Conservation (phyloP, 257 asterid genomes). For the Lantana camara region DNA sequence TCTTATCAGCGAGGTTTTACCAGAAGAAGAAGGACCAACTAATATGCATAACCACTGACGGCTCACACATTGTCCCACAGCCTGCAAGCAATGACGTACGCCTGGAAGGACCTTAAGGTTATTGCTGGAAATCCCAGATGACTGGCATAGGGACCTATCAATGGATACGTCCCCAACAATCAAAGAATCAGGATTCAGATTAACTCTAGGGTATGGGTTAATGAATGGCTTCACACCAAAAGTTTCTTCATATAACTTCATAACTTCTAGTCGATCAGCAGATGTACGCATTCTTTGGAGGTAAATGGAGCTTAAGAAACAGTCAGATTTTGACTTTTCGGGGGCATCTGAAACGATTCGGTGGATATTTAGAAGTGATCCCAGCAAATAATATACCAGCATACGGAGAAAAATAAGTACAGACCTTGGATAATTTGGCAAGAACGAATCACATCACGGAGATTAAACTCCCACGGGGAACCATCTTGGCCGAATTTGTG, state of each 20-base stretch:
- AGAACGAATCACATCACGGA: conserved; percentile 93
- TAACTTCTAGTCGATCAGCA: conserved; percentile 73
- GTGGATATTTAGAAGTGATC: conserved; percentile 20
- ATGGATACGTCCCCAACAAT: conserved; percentile 61
- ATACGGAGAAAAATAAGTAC: conserved; percentile 16
- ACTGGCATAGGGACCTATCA: conserved; percentile 53
- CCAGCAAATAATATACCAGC: conserved; percentile 21
- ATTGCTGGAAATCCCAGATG: conserved; percentile 44
- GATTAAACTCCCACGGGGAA: conserved; percentile 99
- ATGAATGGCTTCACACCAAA: conserved; percentile 67
- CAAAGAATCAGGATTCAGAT: conserved; percentile 53
- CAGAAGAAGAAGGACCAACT: conserved; percentile 91
- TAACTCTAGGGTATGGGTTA: conserved; percentile 68
- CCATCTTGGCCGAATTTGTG: conserved; percentile 87
- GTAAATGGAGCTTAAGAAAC: conserved; percentile 84
- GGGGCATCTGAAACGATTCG: conserved; percentile 57
- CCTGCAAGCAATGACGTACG: conserved; percentile 69
- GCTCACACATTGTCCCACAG: conserved; percentile 68
- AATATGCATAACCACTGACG: conserved; percentile 93
- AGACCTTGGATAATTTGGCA: conserved; percentile 85
- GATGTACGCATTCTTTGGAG: conserved; percentile 93
- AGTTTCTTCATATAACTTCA: conserved; percentile 65
- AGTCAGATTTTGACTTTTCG: conserved; percentile 47
- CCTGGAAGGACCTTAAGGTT: conserved; percentile 78
- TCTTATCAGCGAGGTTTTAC: conserved; percentile 86